A percentile compares a stretch with the other conserved stretches of the same genome.
Evolutionary conservation across 805 yeast genomes (phyloP).

Genomic region (Diddensiella santjacobensis): DNA sequence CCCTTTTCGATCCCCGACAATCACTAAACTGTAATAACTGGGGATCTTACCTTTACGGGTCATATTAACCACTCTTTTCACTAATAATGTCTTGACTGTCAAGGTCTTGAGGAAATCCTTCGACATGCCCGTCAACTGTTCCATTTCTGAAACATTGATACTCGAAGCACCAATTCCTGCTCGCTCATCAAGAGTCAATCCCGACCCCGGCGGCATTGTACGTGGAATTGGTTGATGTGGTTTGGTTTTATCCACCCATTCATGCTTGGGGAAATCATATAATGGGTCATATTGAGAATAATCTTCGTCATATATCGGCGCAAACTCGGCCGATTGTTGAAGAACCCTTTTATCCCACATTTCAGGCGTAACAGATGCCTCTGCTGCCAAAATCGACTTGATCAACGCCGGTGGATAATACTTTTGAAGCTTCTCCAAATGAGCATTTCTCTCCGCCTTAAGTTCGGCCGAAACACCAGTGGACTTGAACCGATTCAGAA

Average conservation of each 20-base stretch:
- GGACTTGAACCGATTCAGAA: neutral
- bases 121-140: slow-evolving; percentile 38
- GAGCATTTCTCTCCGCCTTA: slow-evolving; percentile 33
- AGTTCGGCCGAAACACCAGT: neutral
- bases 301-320: slow-evolving; percentile 71
- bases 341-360: slow-evolving; percentile 47
- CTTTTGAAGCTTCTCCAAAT: slow-evolving; percentile 56
- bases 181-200: slow-evolving; percentile 33
- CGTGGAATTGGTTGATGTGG: slow-evolving; percentile 59
- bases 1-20: slow-evolving; percentile 91
- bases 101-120: slow-evolving; percentile 56
- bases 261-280: slow-evolving; percentile 60
- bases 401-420: slow-evolving; percentile 81
- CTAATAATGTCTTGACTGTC: slow-evolving; percentile 44
- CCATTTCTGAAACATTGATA: slow-evolving; percentile 31
- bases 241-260: slow-evolving; percentile 44
- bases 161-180: slow-evolving; percentile 28
- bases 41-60: slow-evolving; percentile 89
- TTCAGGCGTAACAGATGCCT: slow-evolving; percentile 64
- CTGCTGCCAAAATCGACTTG: slow-evolving; percentile 78
- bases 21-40: slow-evolving; percentile 75
- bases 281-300: slow-evolving; percentile 65
- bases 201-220: slow-evolving; percentile 47
- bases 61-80: slow-evolving; percentile 80
- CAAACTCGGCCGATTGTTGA: slow-evolving; percentile 47